phyloP scores from a whole-genome alignment of 202 grass and related monocot genomes.

The Dendrocalamus latiflorus region DNA sequence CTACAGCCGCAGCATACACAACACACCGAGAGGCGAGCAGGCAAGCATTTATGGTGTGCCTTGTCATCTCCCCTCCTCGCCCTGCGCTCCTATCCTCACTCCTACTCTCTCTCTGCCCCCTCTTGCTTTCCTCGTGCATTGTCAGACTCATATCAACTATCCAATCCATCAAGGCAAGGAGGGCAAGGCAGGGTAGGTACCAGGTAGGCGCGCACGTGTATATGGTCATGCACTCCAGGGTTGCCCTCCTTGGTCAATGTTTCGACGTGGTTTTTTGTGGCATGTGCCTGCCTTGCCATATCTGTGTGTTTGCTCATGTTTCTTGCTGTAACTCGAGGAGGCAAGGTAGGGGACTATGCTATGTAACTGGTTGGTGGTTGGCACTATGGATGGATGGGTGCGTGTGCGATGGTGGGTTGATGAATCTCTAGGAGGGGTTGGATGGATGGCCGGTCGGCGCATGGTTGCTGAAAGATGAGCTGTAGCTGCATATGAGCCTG shows the following conservation, averaged over 20 bases:
- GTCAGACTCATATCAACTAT: neutral
- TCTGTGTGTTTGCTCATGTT: no score
- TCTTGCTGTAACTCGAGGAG: neutral
- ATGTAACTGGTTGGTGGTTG: constrained; percentile 19
- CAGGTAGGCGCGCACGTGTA: neutral
- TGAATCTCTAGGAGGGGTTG: neutral
- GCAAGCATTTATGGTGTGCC: neutral
- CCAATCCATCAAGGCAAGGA: constrained; percentile 1
- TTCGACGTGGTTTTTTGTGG: neutral
- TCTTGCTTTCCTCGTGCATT: neutral
- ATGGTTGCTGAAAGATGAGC: neutral
- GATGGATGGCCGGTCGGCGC: no score
- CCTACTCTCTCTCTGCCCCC: neutral
- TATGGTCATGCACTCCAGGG: constrained; percentile 30
- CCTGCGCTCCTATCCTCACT: neutral
- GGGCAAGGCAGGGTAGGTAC: no score
- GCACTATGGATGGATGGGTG: neutral
- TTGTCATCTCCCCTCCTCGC: neutral
- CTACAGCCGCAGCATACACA: neutral
- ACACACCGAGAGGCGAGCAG: neutral
- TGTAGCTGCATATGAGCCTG: constrained; percentile 16
- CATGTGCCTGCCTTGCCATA: no score
- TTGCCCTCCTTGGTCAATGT: constrained; percentile 38
- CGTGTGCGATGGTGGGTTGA: no score
- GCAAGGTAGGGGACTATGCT: neutral